Conservation (phyloP, 352 stramenopile species). For the Aphanomyces cochlioides region DNA sequence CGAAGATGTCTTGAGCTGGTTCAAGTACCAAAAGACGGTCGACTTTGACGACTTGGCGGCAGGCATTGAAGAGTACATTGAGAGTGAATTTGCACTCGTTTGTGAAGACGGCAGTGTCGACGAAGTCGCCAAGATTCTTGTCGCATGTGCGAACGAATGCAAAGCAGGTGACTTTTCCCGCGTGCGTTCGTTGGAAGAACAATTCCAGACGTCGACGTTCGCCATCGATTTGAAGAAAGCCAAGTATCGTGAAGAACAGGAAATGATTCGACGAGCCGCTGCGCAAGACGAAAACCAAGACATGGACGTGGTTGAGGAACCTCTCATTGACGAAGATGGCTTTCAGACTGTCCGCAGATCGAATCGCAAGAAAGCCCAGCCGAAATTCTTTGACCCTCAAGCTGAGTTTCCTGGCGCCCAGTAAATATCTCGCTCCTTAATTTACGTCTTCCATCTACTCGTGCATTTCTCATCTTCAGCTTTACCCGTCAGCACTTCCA, state of each 20-base stretch:
- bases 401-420: conserved; percentile 73
- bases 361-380: conserved; percentile 49
- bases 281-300: conserved; percentile 41
- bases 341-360: conserved; percentile 76
- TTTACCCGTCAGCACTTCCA: too few species aligned
- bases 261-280: conserved; percentile 25
- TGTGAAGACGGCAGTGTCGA: conserved; percentile 77
- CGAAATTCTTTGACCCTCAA: conserved; percentile 72
- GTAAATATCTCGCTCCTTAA: conserved; percentile 37
- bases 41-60: conserved; percentile 61
- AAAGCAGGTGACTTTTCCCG: conserved; percentile 69
- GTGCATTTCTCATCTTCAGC: neutral
- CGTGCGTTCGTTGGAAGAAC: conserved; percentile 63
- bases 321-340: conserved; percentile 65
- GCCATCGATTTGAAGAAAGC: conserved; percentile 76
- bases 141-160: conserved; percentile 65
- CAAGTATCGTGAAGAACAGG: conserved; percentile 52
- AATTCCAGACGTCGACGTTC: conserved; percentile 58
- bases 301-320: conserved; percentile 22
- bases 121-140: conserved; percentile 62
- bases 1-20: conserved; percentile 71
- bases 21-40: conserved; percentile 77
- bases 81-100: conserved; percentile 69
- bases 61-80: conserved; percentile 69
- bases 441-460: conserved; percentile 10